Evolutionary conservation across 2,329 filamentous ascomycete species (phyloP).

Genomic region (Penicillium sp.): DNA sequence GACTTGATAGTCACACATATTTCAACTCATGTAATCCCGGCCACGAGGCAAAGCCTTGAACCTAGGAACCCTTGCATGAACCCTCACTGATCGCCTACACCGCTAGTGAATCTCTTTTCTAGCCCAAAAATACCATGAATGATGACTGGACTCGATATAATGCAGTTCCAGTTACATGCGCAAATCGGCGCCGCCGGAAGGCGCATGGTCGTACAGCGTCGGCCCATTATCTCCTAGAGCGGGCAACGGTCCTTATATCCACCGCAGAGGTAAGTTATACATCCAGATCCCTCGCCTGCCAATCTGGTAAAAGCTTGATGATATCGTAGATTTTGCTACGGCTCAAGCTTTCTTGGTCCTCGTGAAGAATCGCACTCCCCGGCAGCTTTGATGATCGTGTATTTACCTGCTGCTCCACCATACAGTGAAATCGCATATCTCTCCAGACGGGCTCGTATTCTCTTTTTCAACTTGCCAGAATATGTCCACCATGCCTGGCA

Average conservation of each 20-base stretch:
- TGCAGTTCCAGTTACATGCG: not conserved
- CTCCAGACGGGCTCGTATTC: not conserved
- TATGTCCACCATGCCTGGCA: conserved; percentile 13
- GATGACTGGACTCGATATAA: not conserved
- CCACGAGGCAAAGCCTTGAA: not conserved
- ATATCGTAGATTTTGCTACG: not conserved
- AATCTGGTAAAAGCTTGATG: not conserved
- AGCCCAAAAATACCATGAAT: not conserved
- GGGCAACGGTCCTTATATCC: conserved; percentile 11
- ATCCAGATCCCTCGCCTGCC: not conserved
- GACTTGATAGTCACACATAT: not conserved
- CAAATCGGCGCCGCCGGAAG: not conserved
- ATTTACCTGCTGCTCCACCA: not conserved
- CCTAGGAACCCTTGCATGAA: not conserved
- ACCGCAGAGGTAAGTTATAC: conserved; percentile 9
- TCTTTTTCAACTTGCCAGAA: not conserved
- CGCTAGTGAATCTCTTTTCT: not conserved
- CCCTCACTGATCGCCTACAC: not conserved
- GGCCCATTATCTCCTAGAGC: not conserved
- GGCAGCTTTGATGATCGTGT: not conserved
- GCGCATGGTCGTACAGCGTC: conserved; percentile 17
- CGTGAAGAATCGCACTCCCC: not conserved
- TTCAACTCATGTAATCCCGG: not conserved
- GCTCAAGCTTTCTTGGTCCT: too few species aligned
- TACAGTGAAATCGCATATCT: not conserved